Base-by-base conservation (phyloP, 176 grass and related monocot genomes). In the Cenchrus purpureus region DNA sequence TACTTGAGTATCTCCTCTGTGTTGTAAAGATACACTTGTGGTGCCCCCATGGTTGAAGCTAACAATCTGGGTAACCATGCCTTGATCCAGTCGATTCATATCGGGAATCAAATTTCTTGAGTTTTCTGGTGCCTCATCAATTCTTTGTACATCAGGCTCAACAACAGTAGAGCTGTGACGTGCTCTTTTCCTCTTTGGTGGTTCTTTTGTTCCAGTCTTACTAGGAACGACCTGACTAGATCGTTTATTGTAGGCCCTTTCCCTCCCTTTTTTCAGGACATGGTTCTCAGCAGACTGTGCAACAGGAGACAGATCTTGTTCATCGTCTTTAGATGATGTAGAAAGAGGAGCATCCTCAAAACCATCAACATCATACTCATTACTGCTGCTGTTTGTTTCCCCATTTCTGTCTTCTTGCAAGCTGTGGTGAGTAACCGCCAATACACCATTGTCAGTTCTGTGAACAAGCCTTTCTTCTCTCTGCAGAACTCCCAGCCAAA, bases 321-420 rank as follows among this genome's bases (percentile, higher is more conserved):
- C 86, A 72, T 98, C 85, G 86, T 95, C 92, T 89, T 90, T 93
- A 53, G 87, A 94, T 88, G 89, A 92, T 88, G 79, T 80, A 79
- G 91, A 91, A 76, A 80, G 77, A 84, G 68, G 84, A 52, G 91
- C 77, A n/a, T 88, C 87, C n/a, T 94, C 93, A 87, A 82, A 86
- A 66, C 80, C 93, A 71, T 94, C 90, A 56, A 96, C 86, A 94
- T 98, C 93, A 82, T 94, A 98, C 83, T 96, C 93, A 45, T 92
- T 81, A 79, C 90, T 84, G 76, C 90, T 91, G 82, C 89, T 93
- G 62, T 91, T 76, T 72, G 88, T 86, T 14, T 90, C 88, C 29
- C 74, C 87, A 71, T 62, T 85, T 77, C 82, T 84, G 50, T 85
- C 77, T 65, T 59, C 89, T 81, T 25, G 82, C 80, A 80, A 68